Conservation (phyloP, 371 early-diverging fungal species). For the Mucor racemosus region DNA sequence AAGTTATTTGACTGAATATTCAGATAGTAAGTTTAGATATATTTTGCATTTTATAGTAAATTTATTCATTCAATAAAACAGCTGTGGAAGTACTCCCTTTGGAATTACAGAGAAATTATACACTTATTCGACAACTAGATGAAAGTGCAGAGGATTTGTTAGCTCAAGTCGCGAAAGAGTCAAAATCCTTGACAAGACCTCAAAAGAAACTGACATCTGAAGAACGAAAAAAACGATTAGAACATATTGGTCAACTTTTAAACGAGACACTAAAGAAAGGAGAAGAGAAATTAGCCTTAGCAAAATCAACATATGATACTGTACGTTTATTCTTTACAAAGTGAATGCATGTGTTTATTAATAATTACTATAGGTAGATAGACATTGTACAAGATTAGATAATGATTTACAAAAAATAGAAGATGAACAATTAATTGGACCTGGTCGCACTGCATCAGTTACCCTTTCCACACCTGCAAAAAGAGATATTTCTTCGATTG, state of each 20-base stretch:
- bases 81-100: conserved; percentile 87
- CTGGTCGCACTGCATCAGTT: conserved; percentile 40
- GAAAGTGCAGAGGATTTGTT: conserved; percentile 77
- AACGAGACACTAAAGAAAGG: conserved; percentile 82
- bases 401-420: conserved; percentile 90
- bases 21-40: conserved; percentile 21
- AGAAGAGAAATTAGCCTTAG: conserved; percentile 92
- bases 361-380: conserved; percentile 69
- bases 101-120: conserved; percentile 90
- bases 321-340: conserved; percentile 45
- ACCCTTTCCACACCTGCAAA: neutral
- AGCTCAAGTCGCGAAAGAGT: conserved; percentile 58
- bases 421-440: conserved; percentile 82
- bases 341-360: neutral
- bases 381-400: conserved; percentile 89
- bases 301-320: conserved; percentile 91
- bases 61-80: conserved; percentile 25
- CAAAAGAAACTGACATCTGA: conserved; percentile 36
- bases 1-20: conserved; percentile 25
- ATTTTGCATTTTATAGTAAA: neutral
- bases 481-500: neutral
- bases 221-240: conserved; percentile 62
- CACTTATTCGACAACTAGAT: conserved; percentile 89
- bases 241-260: conserved; percentile 62
- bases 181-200: neutral